phyloP scores from a whole-genome alignment of 345 rosid genomes.

The Eucalyptus shirleyi region DNA sequence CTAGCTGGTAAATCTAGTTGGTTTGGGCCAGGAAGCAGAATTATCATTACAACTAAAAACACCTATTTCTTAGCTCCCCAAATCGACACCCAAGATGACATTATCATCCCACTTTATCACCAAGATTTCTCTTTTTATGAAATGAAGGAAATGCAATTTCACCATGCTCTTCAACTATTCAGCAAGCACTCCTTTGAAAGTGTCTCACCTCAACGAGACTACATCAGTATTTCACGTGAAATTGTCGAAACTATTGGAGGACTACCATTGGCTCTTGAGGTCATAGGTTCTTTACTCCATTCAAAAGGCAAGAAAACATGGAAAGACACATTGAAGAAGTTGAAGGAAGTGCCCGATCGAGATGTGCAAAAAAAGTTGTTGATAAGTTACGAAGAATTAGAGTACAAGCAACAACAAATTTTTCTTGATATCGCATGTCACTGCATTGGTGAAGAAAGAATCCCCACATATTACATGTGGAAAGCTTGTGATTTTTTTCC shows the following conservation, averaged over 20 bases:
- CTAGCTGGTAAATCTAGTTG: not conserved
- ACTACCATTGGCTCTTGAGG: not conserved
- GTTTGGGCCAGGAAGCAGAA: not conserved
- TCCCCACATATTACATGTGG: not conserved
- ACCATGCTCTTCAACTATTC: not conserved
- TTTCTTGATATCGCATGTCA: not conserved
- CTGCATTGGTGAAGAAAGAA: not conserved
- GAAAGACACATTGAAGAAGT: not conserved
- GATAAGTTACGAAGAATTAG: not conserved
- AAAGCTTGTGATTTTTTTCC: not conserved
- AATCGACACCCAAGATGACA: not conserved
- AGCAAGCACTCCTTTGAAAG: not conserved
- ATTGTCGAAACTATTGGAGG: not conserved
- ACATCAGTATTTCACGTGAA: accelerated
- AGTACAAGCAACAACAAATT: not conserved
- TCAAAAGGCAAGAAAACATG: not conserved
- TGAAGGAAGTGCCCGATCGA: not conserved
- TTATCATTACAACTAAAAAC: not conserved
- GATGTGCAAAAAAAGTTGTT: not conserved
- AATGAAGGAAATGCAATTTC: not conserved
- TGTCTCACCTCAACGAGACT: not conserved
- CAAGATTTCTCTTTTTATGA: not conserved
- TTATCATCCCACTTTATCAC: accelerated
- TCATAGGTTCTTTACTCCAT: not conserved
- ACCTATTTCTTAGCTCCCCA: not conserved